Percentiles rank a stretch among this genome's conserved stretches.
Conservation (phyloP, 148 eudicot species). For the Vaccinium myrtillus region DNA sequence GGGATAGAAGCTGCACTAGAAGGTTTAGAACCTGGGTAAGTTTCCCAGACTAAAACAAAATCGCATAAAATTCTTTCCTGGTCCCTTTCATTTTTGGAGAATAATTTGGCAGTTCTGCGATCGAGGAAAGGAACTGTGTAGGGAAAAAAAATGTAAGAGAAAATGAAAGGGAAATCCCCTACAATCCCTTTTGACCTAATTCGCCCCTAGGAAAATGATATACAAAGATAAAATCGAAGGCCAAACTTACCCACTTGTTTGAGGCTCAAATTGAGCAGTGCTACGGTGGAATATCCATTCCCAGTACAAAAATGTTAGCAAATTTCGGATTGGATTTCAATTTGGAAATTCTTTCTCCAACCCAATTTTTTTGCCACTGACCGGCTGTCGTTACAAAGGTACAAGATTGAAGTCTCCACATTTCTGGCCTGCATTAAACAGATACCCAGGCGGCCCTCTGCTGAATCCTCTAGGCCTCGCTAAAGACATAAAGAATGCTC, state of each 20-base stretch:
- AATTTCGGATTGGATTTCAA: not conserved
- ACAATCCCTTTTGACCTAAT: not conserved
- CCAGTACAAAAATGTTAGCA: not conserved
- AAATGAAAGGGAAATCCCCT: too few species aligned
- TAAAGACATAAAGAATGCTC: slow-evolving; percentile 70
- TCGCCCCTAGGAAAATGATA: too few species aligned
- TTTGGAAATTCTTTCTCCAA: not conserved
- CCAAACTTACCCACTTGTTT: too few species aligned
- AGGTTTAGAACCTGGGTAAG: slow-evolving; percentile 87
- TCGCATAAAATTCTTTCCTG: too few species aligned
- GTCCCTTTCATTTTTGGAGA: too few species aligned
- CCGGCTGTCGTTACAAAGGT: not conserved
- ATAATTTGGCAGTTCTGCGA: too few species aligned
- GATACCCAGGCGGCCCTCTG: slow-evolving; percentile 90
- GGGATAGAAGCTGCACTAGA: slow-evolving; percentile 79
- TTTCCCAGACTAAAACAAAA: slow-evolving; percentile 3
- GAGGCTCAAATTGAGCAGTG: too few species aligned
- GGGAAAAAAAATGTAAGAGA: too few species aligned
- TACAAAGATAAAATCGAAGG: too few species aligned
- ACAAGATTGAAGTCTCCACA: not conserved
- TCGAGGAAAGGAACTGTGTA: too few species aligned
- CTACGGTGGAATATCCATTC: too few species aligned
- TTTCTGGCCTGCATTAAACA: slow-evolving; percentile 18
- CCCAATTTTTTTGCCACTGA: not conserved
- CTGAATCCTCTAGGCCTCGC: slow-evolving; percentile 88